phyloP scores from a whole-genome alignment of 2,329 filamentous ascomycete species.

The Verticillium longisporum region DNA sequence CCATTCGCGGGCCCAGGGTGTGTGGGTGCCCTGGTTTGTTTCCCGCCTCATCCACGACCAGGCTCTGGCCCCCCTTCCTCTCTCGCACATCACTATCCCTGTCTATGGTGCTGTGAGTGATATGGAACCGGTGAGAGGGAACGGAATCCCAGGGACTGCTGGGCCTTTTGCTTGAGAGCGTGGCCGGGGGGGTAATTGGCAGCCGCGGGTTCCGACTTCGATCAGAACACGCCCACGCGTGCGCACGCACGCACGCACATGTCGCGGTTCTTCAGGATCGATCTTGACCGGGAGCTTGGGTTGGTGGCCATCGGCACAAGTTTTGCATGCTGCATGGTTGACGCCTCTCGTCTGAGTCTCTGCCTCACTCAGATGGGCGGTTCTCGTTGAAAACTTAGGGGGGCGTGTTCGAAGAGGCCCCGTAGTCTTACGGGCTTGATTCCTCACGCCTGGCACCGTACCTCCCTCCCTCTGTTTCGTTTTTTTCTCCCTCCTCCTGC shows the following conservation, averaged over 20 bases:
- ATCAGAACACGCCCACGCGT: not conserved
- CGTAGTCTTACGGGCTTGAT: not conserved
- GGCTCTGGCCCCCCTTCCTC: too few species aligned
- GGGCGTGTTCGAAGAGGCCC: not conserved
- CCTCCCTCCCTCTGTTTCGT: not conserved
- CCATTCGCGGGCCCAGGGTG: too few species aligned
- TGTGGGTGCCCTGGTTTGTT: too few species aligned
- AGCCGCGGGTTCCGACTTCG: not conserved
- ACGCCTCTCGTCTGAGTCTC: too few species aligned
- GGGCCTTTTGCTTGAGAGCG: not conserved
- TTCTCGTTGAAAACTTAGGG: too few species aligned
- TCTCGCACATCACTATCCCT: too few species aligned
- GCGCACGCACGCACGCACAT: not conserved
- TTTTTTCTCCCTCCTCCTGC: not conserved
- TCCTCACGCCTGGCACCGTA: not conserved
- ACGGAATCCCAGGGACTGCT: not conserved
- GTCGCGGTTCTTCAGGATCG: not conserved
- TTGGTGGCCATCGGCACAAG: not conserved
- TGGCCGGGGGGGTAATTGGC: not conserved
- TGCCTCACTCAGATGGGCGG: too few species aligned
- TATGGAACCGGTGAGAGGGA: too few species aligned
- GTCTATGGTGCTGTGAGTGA: too few species aligned
- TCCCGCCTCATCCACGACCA: too few species aligned
- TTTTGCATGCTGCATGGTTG: not conserved
- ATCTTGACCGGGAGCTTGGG: not conserved